Evolutionary conservation across 108 stramenopile genomes (phyloP), one percentile per base, ranked within the genome.

Genomic region (Cyclotella baltica): DNA sequence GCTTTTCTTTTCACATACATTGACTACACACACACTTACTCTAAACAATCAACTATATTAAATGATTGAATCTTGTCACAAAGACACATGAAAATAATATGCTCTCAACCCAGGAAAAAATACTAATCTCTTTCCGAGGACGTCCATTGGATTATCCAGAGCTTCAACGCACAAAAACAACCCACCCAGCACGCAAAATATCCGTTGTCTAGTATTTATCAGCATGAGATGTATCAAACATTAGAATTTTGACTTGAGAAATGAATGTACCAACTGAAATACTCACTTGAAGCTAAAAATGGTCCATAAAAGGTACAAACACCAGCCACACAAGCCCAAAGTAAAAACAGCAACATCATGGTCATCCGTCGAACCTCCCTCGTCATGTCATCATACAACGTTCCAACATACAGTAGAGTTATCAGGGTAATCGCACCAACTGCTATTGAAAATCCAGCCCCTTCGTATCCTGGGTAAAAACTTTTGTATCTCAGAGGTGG

Each of bases 281-380:
- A 75, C 73, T 64, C 20, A 75, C 73, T 63, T 0, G 68, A 63
- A 15, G 53, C 11, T 4, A 81, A 38, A 52, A 81, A 81, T 3
- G 80, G 80, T 19, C 80, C 80, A 27, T 70, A 62, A 34, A 75
- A 81, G 11, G 80, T 81, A 47, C 73, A 75, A 57, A 81, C 69
- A 19, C 73, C 59, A 15, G 80, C 73, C 1, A 63, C 53, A 0
- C 61, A 46, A 0, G 47, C 69, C 80, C 80, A 81, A 16, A 81
- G 68, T 23, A 70, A n/a, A 52, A 81, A 81, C 8, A 72, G 36
- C 19, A 81, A 25, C 48, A 65, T 29, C 61, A 70, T 72, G 15
- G 80, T 81, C 16, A 81, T 51, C 59, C 69, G 62, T 62, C 74
- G 63, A 18, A 75, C 57, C 43, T 81, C 69, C 43, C 68, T 74